phyloP scores from a whole-genome alignment of 139 green algal species.

The Edaphochlamys debaryana region DNA sequence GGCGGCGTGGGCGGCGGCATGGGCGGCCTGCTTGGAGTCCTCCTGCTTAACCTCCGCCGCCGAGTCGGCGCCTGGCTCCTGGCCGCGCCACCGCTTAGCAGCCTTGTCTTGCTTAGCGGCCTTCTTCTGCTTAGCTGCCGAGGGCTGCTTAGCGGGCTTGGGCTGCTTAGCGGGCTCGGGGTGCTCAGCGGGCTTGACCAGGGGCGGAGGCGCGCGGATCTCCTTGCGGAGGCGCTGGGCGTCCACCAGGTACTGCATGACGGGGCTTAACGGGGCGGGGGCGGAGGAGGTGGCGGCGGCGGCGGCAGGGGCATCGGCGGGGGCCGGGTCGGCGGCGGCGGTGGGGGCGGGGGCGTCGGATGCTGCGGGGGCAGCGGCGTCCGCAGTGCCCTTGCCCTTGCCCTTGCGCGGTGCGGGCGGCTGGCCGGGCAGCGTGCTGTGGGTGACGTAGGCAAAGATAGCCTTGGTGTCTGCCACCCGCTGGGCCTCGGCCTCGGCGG shows the following conservation, averaged over 20 bases:
- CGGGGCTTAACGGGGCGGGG: background rate
- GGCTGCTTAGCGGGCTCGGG: background rate
- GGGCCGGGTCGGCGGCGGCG: background rate
- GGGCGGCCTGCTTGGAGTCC: background rate
- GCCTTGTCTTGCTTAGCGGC: background rate
- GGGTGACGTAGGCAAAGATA: too few species aligned
- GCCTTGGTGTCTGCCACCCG: too few species aligned
- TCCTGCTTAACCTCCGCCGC: background rate
- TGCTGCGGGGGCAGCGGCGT: background rate
- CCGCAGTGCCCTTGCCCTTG: background rate
- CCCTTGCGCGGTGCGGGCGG: background rate
- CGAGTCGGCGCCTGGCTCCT: background rate
- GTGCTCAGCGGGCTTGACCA: background rate
- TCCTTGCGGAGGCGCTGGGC: slow-evolving; percentile 10
- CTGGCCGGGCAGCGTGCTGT: too few species aligned
- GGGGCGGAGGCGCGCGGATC: background rate
- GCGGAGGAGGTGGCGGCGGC: background rate
- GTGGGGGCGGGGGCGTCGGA: background rate
- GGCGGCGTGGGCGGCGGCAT: background rate
- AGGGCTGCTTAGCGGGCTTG: background rate
- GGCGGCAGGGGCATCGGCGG: background rate
- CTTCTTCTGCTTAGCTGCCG: background rate
- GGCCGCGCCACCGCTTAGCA: background rate
- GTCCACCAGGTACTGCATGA: background rate
- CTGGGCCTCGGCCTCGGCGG: too few species aligned